phyloP scores from a whole-genome alignment of 192 early-diverging fungal genomes.

The Entomortierella beljakovae region DNA sequence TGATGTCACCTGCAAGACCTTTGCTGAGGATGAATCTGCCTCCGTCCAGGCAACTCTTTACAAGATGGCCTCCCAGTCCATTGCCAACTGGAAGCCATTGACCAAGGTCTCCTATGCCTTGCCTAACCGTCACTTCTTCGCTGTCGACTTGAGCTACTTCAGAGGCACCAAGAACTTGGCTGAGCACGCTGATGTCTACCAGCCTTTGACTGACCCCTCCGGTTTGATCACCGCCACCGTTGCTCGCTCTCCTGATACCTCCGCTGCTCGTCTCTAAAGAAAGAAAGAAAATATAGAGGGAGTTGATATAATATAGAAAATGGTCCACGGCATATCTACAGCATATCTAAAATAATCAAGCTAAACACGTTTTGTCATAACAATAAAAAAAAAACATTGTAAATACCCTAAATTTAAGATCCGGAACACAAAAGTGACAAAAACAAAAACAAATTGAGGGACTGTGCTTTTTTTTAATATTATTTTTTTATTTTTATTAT shows the following conservation, averaged over 20 bases:
- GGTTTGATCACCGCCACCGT: constrained; percentile 79
- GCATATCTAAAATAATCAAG: too few relatives aligned
- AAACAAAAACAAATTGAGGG: neutral
- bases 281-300: neutral
- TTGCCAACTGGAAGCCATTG: constrained; percentile 68
- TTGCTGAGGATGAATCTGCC: constrained; percentile 80
- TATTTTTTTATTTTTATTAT: neutral
- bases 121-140: constrained; percentile 85
- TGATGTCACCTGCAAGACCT: constrained; percentile 77
- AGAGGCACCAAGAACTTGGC: constrained; percentile 74
- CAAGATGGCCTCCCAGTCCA: constrained; percentile 75
- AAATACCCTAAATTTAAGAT: too few relatives aligned
- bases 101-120: constrained; percentile 75
- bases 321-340: too few relatives aligned
- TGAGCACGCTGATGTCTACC: constrained; percentile 76
- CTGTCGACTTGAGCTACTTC: constrained; percentile 76
- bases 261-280: constrained; percentile 26
- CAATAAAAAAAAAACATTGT: too few relatives aligned
- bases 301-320: neutral
- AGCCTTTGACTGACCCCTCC: constrained; percentile 79
- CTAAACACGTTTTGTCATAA: too few relatives aligned
- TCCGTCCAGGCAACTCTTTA: constrained; percentile 87
- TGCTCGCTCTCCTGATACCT: constrained; percentile 60
- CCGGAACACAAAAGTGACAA: too few relatives aligned
- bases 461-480: neutral